Conservation (phyloP, 805 yeast genomes). For the Myxozyma geophila region DNA sequence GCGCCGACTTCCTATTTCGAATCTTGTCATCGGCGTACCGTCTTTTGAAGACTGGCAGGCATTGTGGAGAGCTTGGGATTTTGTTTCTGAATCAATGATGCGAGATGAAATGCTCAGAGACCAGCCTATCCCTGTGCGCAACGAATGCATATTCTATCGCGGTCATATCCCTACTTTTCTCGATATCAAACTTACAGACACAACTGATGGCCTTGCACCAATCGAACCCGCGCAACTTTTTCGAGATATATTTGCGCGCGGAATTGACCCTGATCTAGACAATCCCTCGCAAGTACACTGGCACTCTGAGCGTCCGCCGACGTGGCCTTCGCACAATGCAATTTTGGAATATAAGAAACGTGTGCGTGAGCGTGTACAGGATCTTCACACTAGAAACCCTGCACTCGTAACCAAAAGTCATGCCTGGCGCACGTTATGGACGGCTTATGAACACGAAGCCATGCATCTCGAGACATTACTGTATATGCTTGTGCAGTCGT, state of each 20-base stretch:
- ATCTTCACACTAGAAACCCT: background rate
- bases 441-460: slow-evolving; percentile 38
- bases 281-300: slow-evolving; percentile 37
- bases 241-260: slow-evolving; percentile 36
- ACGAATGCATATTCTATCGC: slow-evolving; percentile 37
- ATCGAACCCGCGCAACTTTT: slow-evolving; percentile 20
- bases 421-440: slow-evolving; percentile 34
- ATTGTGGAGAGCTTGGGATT: slow-evolving; percentile 38
- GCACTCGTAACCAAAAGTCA: background rate
- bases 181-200: slow-evolving; percentile 34
- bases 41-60: slow-evolving; percentile 28
- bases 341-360: slow-evolving; percentile 18
- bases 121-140: slow-evolving; percentile 37
- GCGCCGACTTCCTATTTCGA: background rate
- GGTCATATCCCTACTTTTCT: slow-evolving; percentile 39
- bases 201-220: slow-evolving; percentile 9
- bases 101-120: slow-evolving; percentile 26
- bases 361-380: slow-evolving; percentile 24
- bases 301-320: slow-evolving; percentile 34
- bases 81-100: slow-evolving; percentile 30
- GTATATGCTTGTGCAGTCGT: slow-evolving; percentile 37
- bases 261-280: slow-evolving; percentile 39
- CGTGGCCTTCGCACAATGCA: slow-evolving; percentile 30
- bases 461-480: slow-evolving; percentile 39
- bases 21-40: slow-evolving; percentile 16